These are phyloP conservation scores for Auricularia cornea DNA, from an alignment of 768 basidiomycete genomes.

Conservation along the genomic window DNA sequence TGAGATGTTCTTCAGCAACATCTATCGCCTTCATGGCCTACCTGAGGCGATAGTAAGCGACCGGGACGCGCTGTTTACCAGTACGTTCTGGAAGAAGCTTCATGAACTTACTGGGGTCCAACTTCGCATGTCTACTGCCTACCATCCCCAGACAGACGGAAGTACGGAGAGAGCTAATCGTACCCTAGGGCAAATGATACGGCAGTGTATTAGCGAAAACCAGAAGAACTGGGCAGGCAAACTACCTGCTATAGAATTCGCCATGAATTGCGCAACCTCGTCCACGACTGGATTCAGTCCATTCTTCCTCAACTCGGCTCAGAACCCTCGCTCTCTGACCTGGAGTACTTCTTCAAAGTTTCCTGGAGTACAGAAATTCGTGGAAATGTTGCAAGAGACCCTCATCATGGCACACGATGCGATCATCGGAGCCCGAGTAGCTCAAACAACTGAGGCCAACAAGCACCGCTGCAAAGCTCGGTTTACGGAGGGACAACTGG, in stretches of 20 bases:
- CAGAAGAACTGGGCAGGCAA: conserved; percentile 7
- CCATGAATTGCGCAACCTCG: conserved; percentile 12
- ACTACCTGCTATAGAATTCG: conserved; percentile 11
- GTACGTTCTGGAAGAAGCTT: conserved; percentile 18
- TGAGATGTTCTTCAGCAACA: conserved; percentile 24
- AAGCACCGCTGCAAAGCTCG: not conserved
- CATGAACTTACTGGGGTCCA: not conserved
- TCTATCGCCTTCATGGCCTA: conserved; percentile 32
- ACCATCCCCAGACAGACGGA: conserved; percentile 37
- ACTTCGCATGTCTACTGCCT: conserved; percentile 30
- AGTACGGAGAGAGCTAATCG: conserved; percentile 23
- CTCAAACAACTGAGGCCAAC: conserved; percentile 27
- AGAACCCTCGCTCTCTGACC: conserved; percentile 6
- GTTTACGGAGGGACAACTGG: conserved; percentile 3
- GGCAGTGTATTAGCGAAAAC: conserved; percentile 3
- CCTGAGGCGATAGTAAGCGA: conserved; percentile 33
- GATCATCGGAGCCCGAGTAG: conserved; percentile 25
- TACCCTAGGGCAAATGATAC: not conserved
- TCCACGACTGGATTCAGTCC: conserved; percentile 13
- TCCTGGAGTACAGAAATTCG: conserved; percentile 21
- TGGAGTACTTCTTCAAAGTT: conserved; percentile 7
- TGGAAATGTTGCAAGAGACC: conserved; percentile 16
- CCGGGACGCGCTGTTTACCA: conserved; percentile 34
- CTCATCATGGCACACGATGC: conserved; percentile 28
- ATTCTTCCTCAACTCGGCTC: conserved; percentile 13